These are phyloP conservation scores for Cephaloascus albidus DNA, from an alignment of 805 yeast species.

Conservation along the genomic window DNA sequence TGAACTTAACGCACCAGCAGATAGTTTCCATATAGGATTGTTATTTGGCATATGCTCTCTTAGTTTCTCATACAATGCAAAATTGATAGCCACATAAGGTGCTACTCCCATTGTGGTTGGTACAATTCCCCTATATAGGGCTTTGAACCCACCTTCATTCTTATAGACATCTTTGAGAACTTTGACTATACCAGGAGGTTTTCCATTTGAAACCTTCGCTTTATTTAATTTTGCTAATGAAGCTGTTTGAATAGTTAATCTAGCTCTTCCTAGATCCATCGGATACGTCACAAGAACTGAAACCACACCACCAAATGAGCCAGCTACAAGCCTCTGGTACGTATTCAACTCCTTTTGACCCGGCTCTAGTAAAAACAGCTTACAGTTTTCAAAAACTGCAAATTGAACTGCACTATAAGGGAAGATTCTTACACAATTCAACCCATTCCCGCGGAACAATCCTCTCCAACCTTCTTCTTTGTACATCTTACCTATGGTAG, in stretches of 20 bases:
- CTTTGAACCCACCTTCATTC: slow-evolving; percentile 75
- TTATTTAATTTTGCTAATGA: slow-evolving; percentile 35
- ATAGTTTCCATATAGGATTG: slow-evolving; percentile 44
- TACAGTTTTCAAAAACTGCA: slow-evolving; percentile 65
- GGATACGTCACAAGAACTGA: slow-evolving; percentile 87
- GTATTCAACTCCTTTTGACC: slow-evolving; percentile 32
- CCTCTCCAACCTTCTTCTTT: slow-evolving; percentile 90
- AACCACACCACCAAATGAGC: slow-evolving; percentile 72
- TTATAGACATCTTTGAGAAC: slow-evolving; percentile 50
- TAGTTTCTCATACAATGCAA: slow-evolving; percentile 78
- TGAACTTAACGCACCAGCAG: slow-evolving; percentile 81
- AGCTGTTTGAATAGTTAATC: slow-evolving; percentile 86
- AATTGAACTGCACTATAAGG: slow-evolving; percentile 96
- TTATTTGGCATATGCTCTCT: slow-evolving; percentile 41
- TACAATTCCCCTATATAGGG: slow-evolving; percentile 73
- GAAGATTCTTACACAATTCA: slow-evolving; percentile 81
- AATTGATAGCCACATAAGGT: slow-evolving; percentile 90
- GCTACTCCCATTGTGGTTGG: slow-evolving; percentile 96
- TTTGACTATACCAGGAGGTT: slow-evolving; percentile 65
- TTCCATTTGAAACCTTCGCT: slow-evolving; percentile 25
- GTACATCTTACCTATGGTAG: slow-evolving; percentile 73
- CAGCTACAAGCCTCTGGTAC: slow-evolving; percentile 58
- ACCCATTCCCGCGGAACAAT: slow-evolving; percentile 80
- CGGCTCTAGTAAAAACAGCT: slow-evolving; percentile 22
- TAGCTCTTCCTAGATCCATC: slow-evolving; percentile 80